Evolutionary conservation across 2,329 filamentous ascomycete genomes (phyloP), one percentile per base, ranked within the genome.

Genomic region (Ophiostoma novo-ulmi): DNA sequence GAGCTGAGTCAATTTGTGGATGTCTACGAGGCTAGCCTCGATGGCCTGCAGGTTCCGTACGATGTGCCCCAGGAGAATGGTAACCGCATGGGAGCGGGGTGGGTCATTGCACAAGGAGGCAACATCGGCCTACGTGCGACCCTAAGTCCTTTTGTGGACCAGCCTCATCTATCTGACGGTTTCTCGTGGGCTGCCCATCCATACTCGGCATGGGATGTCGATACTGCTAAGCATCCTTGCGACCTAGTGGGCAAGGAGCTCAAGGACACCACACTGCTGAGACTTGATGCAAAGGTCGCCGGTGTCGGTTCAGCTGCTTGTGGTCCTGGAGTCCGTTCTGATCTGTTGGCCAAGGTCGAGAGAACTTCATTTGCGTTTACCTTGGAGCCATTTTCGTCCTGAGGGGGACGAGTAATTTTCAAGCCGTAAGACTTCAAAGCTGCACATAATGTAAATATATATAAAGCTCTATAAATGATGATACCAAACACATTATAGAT

Each of bases 11-110:
- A 89, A 74, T 80, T 79, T 1, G 75, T 87, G 0, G 88, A 84
- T 1, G 80, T 86, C 58, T 87, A 81, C 77, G 76, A 75, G 0
- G 76, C 75, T 1, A 75, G 75, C 0, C 78, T 88, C 1, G 80
- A 81, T 0, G 81, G 84, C 0, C 80, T 91, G 36, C 84, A 85
- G 75, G 82, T 83, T 0, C 80, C 81, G 0, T 91, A 90, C 75
- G 89, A 91, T 22, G 87, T 88, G 31, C 89, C 89, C 0, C 89
- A 92, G 76, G 89, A 91, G 74, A 87, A 85, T 69, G 87, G 87
- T 0, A 91, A 91, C 76, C 81, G 86, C 17, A 86, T 85, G 70
- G 86, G 86, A 44, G 85, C 85, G 0, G 81, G 85, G 7, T 91
- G 87, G 85, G 77, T 90, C 4, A 13, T 63, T 7, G 73, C 75